These are phyloP conservation scores for Globisporangium paroecandrum DNA, from an alignment of 352 stramenopile genomes.

Conservation along the genomic window DNA sequence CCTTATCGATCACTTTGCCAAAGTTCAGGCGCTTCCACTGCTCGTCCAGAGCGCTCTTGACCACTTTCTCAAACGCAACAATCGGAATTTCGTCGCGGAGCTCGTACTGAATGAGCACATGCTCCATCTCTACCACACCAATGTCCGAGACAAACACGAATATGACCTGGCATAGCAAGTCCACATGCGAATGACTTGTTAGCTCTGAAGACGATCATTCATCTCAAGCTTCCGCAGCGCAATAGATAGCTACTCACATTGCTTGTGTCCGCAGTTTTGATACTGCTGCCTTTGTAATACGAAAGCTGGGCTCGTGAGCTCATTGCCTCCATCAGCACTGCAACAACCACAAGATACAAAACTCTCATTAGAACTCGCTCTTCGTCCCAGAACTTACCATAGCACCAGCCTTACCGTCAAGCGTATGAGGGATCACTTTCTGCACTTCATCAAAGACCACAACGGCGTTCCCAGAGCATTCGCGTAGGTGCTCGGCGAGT, in stretches of 20 bases:
- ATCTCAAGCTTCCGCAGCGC: neutral
- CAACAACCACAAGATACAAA: slow-evolving; percentile 4
- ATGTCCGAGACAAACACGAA: slow-evolving; percentile 90
- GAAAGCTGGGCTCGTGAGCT: slow-evolving; percentile 66
- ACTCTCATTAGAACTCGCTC: neutral
- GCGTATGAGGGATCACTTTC: slow-evolving; percentile 87
- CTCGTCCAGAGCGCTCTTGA: slow-evolving; percentile 74
- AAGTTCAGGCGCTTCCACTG: slow-evolving; percentile 89
- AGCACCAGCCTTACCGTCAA: slow-evolving; percentile 56
- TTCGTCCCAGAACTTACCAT: neutral
- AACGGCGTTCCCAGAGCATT: slow-evolving; percentile 83
- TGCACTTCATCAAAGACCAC: slow-evolving; percentile 92
- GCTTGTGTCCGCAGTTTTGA: slow-evolving; percentile 64
- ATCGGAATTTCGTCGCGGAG: slow-evolving; percentile 63
- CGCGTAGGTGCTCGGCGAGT: slow-evolving; percentile 73
- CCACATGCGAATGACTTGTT: neutral
- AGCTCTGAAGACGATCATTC: neutral
- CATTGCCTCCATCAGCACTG: slow-evolving; percentile 76
- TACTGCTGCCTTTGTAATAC: slow-evolving; percentile 69
- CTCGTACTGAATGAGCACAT: slow-evolving; percentile 80
- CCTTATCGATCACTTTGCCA: slow-evolving; percentile 87
- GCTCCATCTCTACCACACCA: slow-evolving; percentile 77
- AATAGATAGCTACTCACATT: slow-evolving; percentile 38
- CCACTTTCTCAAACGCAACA: slow-evolving; percentile 58
- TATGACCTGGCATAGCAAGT: slow-evolving; percentile 48